Percentiles rank a stretch among this genome's conserved stretches.
These are phyloP conservation scores for Cordyceps javanica DNA, from an alignment of 2,329 filamentous ascomycete genomes.

Conservation along the genomic window DNA sequence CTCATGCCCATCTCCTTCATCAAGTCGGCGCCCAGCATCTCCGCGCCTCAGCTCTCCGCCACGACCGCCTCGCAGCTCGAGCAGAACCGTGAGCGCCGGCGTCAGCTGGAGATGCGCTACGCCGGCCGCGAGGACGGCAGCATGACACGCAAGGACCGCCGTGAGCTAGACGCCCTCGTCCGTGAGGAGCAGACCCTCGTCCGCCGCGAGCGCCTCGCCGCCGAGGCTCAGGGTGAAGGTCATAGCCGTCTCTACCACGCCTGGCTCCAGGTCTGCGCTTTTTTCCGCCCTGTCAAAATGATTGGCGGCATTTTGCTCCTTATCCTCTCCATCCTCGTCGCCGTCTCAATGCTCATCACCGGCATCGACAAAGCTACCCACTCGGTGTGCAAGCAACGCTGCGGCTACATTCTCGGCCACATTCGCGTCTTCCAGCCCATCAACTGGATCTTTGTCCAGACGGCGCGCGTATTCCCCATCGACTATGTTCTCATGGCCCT, in stretches of 20 bases:
- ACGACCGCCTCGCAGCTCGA: conserved; percentile 76
- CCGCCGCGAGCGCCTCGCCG: conserved; percentile 78
- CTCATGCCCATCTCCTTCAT: conserved; percentile 86
- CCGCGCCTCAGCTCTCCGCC: conserved; percentile 69
- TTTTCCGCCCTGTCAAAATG: conserved; percentile 85
- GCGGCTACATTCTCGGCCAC: conserved; percentile 82
- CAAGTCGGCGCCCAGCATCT: conserved; percentile 83
- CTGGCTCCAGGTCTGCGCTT: conserved; percentile 74
- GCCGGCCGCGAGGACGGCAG: conserved; percentile 66
- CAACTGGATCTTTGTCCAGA: conserved; percentile 74
- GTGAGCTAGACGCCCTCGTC: conserved; percentile 79
- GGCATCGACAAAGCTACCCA: conserved; percentile 95
- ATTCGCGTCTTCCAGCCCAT: conserved; percentile 93
- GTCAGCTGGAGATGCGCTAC: conserved; percentile 82
- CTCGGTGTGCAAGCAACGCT: conserved; percentile 82
- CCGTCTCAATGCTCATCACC: conserved; percentile 90
- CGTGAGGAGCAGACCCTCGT: conserved; percentile 90
- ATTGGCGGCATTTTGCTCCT: conserved; percentile 76
- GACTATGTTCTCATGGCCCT: conserved; percentile 89
- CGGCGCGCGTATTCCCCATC: conserved; percentile 78
- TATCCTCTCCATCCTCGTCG: conserved; percentile 67
- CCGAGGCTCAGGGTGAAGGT: conserved; percentile 74
- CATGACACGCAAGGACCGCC: conserved; percentile 76
- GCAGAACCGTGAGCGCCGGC: conserved; percentile 83
- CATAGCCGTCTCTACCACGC: conserved; percentile 63